Base-by-base conservation (phyloP, 257 asterid species). In the Osmanthus fragrans region DNA sequence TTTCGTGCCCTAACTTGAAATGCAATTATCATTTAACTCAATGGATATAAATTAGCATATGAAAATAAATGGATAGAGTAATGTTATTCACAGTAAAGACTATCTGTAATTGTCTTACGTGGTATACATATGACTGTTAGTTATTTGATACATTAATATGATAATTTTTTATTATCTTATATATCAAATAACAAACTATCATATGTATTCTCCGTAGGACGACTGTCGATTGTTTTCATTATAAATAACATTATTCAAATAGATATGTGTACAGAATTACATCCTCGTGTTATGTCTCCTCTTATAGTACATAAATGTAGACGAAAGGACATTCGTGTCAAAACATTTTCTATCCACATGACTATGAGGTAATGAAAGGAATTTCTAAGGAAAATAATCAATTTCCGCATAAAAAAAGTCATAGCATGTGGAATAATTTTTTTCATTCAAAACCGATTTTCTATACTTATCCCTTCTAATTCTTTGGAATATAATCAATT, bases 351-450 rank as follows among this genome's bases (percentile, higher is more conserved):
- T 23, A 67, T 51, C 60, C 51, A 72, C 74, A 7, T 56, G 64
- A 49, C 21, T 7, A 71, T 29, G 56, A 45, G 80, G 60, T 67
- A 73, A 68, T 73, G 77, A 47, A n/a, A 77, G 76, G 25, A 70
- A 67, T 56, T 19, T 73, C 3, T 42, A 30, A 9, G 7, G 30
- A 37, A 70, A 49, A 6, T 36, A 36, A 54, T 78, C 5, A 70
- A 30, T 34, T 30, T 54, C 5, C 32, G 19, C 16, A 27, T 45
- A 36, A 25, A 56, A 71, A 25, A 29, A 7, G 13, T 29, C 12
- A 4, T 37, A 29, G 56, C 39, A 70, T 60, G 73, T 27, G 54
- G 74, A 84, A 82, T 78, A 72, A 45, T 37, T 39, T 70, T 39
- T 23, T 60, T 39, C 37, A 73, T 76, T 74, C 71, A 70, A 66